Evolutionary conservation across 306 rosid species (phyloP), one percentile per base, ranked within the genome.

Genomic region (Begonia loranthoides): DNA sequence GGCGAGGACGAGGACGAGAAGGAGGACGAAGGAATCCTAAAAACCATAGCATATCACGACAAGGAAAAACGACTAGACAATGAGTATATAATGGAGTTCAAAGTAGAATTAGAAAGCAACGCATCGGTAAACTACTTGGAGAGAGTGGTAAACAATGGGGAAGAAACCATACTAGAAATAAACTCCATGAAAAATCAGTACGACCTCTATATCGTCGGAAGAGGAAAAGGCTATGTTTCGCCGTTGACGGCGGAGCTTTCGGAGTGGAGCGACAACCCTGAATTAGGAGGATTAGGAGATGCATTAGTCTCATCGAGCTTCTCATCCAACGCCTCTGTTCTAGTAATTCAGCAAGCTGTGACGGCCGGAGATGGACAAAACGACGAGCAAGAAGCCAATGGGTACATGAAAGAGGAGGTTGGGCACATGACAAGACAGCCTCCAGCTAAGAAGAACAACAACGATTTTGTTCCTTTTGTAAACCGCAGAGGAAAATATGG

Each of bases 221-320:
- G 61, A 64, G 81, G 87, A 7, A 63, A 54, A 49, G 49, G 59
- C 8, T 48, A 62, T 40, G 48, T 12, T 13, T 73, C 66, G 0
- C 13, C 38, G 3, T 15, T 68, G 13, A 60, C 58, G 16, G 12
- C 53, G 11, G 59, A 41, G 11, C 52, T 69, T 2, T 16, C 58
- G 1, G 79, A 76, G 1, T 83, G 81, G 82, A 65, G 79, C 36
- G 84, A 79, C 14, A 71, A 63, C 57, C 63, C 59, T 0, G 93
- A 76, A 53, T 65, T 76, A 9, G 87, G 87, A 6, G 65, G 65
- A 1, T 39, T 76, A 22, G 87, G 84, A 9, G 81, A 74, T 55
- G 46, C 76, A 10, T 49, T 76, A 65, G 79, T 73, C 1, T 73
- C 78, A 10, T 57, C 73, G 8, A 64, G 24, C 49, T 64, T 71